These are phyloP conservation scores for Apiospora koreana DNA, from an alignment of 2,329 filamentous ascomycete species.

Conservation along the genomic window DNA sequence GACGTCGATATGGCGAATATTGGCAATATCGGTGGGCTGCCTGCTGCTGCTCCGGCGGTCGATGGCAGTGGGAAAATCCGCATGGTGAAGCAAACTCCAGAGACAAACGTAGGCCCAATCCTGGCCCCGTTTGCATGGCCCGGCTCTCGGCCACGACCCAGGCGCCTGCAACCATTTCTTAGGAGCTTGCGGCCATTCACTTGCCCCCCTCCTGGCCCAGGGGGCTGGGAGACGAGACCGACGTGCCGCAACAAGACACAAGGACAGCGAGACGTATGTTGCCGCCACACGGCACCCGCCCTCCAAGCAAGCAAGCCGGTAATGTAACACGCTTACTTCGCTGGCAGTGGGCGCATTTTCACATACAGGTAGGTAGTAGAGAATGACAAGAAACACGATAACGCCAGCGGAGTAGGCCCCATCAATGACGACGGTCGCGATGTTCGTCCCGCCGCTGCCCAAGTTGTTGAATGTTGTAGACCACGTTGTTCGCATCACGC, in stretches of 20 bases:
- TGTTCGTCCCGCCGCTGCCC: conserved; percentile 43
- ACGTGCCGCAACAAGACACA: neutral
- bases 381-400: conserved; percentile 65
- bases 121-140: too few relatives aligned
- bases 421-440: conserved; percentile 64
- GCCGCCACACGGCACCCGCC: neutral
- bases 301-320: neutral
- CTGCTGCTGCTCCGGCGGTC: too few relatives aligned
- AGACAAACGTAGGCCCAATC: too few relatives aligned
- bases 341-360: neutral
- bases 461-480: conserved; percentile 34
- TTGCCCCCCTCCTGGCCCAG: too few relatives aligned
- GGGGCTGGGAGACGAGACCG: too few relatives aligned
- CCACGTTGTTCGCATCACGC: conserved; percentile 32
- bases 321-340: too few relatives aligned
- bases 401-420: conserved; percentile 69
- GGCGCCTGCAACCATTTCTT: too few relatives aligned
- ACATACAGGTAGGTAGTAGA: conserved; percentile 58
- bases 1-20: neutral
- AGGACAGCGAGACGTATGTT: neutral
- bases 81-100: too few relatives aligned
- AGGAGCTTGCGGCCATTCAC: too few relatives aligned
- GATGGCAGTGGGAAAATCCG: too few relatives aligned
- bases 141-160: too few relatives aligned
- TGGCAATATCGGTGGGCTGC: neutral